Percentiles rank a stretch among this genome's conserved stretches.
These are phyloP conservation scores for Mucor lusitanicus DNA, from an alignment of 371 early-diverging fungal species.

Conservation along the genomic window DNA sequence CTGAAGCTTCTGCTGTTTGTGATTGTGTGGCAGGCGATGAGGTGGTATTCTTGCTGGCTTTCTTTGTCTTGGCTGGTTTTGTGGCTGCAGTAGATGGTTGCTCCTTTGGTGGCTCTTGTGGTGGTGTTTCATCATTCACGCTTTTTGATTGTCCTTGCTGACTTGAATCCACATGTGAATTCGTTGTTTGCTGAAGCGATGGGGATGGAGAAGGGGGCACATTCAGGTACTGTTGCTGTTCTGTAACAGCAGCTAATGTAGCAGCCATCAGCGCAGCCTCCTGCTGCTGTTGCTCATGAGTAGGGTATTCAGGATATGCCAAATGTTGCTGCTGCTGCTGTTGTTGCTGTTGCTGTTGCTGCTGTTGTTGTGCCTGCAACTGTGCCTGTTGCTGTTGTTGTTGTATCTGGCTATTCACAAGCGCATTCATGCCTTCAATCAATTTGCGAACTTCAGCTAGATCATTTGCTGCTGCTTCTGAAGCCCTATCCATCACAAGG, in stretches of 20 bases:
- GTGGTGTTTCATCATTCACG: not conserved
- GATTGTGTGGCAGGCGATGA: not conserved
- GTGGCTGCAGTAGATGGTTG: not conserved
- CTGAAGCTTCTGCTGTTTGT: not conserved
- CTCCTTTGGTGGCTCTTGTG: constrained; percentile 3
- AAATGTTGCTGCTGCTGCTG: constrained; percentile 19
- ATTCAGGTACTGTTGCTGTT: not conserved
- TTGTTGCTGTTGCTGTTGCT: constrained; percentile 20
- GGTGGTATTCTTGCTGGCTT: not conserved
- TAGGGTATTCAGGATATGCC: constrained; percentile 5
- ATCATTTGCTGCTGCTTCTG: constrained; percentile 54
- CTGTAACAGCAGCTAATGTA: constrained; percentile 3
- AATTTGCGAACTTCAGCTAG: constrained; percentile 54
- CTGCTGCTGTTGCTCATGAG: not conserved
- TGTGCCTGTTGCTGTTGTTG: constrained; percentile 21
- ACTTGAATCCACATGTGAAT: constrained; percentile 7
- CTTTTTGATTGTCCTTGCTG: constrained; percentile 4
- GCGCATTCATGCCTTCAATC: constrained; percentile 53
- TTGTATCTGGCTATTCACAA: constrained; percentile 33
- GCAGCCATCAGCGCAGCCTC: constrained; percentile 9
- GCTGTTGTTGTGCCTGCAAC: constrained; percentile 5
- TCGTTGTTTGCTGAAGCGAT: not conserved
- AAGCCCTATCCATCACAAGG: constrained; percentile 42
- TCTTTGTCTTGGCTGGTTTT: not conserved
- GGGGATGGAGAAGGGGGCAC: not conserved